A percentile compares a stretch with the other conserved stretches of the same genome.
These are phyloP conservation scores for Spizellomyces punctatus DNA, from an alignment of 192 early-diverging fungal species.

Conservation along the genomic window DNA sequence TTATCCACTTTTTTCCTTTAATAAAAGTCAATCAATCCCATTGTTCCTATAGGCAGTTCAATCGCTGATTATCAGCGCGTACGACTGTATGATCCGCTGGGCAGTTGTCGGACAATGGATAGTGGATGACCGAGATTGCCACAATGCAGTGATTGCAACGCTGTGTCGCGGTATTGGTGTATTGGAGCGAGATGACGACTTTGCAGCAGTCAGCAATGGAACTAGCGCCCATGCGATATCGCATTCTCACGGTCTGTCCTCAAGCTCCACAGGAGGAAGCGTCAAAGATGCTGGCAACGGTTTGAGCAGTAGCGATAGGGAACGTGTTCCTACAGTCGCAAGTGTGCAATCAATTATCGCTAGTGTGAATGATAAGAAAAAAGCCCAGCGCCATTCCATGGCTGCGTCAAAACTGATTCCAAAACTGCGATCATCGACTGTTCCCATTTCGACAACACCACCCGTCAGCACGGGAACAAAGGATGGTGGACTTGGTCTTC, in stretches of 20 bases:
- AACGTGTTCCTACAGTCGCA: neutral
- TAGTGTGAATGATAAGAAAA: slow-evolving; percentile 15
- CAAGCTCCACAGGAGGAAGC: slow-evolving; percentile 19
- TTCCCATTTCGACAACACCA: neutral
- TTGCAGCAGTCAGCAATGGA: slow-evolving; percentile 31
- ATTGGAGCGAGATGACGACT: slow-evolving; percentile 60
- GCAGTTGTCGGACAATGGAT: slow-evolving; percentile 77
- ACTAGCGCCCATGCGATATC: neutral
- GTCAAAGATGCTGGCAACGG: slow-evolving; percentile 13
- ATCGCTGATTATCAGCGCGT: slow-evolving; percentile 66
- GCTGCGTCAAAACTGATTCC: slow-evolving; percentile 33
- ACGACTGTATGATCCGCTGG: slow-evolving; percentile 79
- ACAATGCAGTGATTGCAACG: slow-evolving; percentile 66
- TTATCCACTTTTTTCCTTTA: neutral
- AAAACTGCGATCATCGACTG: slow-evolving; percentile 15
- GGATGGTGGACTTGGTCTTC: slow-evolving; percentile 51
- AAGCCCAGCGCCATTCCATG: slow-evolving; percentile 20
- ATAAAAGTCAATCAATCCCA: neutral
- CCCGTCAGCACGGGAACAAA: slow-evolving; percentile 42
- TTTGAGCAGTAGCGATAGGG: slow-evolving; percentile 1
- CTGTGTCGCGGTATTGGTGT: slow-evolving; percentile 72
- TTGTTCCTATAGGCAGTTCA: slow-evolving; percentile 45
- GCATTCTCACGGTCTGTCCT: slow-evolving; percentile 2
- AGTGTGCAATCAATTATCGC: neutral
- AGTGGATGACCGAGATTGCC: slow-evolving; percentile 68